A percentile compares a stretch with the other conserved stretches of the same genome.
phyloP scores from a whole-genome alignment of 192 early-diverging fungal species.

The Gamsiella multidivaricata region DNA sequence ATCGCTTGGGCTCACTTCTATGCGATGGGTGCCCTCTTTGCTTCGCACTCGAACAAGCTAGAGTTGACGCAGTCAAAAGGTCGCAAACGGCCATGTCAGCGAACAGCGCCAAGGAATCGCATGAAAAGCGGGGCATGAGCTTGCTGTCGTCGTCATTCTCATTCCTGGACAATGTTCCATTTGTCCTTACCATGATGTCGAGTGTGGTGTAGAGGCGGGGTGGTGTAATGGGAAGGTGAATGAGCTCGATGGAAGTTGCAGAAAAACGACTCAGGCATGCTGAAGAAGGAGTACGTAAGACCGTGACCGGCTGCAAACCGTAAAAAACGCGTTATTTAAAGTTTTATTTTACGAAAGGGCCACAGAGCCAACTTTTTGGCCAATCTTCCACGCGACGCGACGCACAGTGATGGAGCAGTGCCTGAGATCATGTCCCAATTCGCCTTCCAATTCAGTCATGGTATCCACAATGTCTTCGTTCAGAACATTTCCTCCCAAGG shows the following conservation, averaged over 20 bases:
- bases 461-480: background rate
- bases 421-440: slow-evolving; percentile 24
- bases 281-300: background rate
- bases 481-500: slow-evolving; percentile 33
- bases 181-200: slow-evolving; percentile 7
- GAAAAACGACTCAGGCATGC: background rate
- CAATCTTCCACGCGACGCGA: slow-evolving; percentile 36
- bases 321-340: background rate
- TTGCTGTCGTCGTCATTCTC: background rate
- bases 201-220: background rate
- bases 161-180: background rate
- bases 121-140: too few species aligned
- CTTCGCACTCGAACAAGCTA: slow-evolving; percentile 78
- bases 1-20: slow-evolving; percentile 68
- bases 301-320: slow-evolving; percentile 14
- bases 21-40: slow-evolving; percentile 74
- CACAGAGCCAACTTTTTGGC: slow-evolving; percentile 32
- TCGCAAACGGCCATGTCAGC: background rate
- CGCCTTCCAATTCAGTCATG: slow-evolving; percentile 15
- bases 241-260: background rate
- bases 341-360: slow-evolving; percentile 1
- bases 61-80: background rate
- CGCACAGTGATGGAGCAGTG: slow-evolving; percentile 21
- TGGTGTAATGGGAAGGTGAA: background rate
- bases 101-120: background rate